Percentiles rank a stretch among this genome's conserved stretches.
phyloP scores from a whole-genome alignment of 1,284 basidiomycete genomes.

The Trametes versicolor region DNA sequence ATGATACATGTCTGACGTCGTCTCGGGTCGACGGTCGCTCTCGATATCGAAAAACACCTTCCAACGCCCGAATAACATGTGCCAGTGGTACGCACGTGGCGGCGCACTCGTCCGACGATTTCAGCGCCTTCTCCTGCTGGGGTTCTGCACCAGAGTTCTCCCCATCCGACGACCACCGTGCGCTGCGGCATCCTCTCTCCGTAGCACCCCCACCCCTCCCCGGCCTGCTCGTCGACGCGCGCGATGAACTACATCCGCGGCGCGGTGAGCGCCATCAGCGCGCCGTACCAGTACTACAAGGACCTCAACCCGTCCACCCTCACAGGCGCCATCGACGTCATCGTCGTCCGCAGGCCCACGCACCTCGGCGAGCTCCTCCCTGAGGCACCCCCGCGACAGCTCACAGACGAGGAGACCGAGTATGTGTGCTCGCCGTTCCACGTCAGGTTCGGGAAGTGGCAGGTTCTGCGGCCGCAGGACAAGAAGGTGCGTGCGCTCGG shows the following conservation, averaged over 20 bases:
- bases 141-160: conserved; percentile 28
- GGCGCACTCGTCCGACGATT: conserved; percentile 18
- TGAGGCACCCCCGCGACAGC: conserved; percentile 21
- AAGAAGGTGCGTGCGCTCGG: conserved; percentile 75
- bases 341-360: conserved; percentile 82
- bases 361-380: conserved; percentile 29
- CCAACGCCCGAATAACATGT: conserved; percentile 7
- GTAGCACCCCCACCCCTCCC: conserved; percentile 5
- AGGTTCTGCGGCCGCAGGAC: conserved; percentile 93
- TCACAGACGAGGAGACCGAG: conserved; percentile 69
- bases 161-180: conserved; percentile 29
- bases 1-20: conserved; percentile 23
- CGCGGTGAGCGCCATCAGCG: conserved; percentile 82
- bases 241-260: conserved; percentile 86
- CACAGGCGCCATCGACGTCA: conserved; percentile 97
- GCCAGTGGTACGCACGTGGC: conserved; percentile 31
- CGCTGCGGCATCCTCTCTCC: conserved; percentile 17
- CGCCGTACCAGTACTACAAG: conserved; percentile 87
- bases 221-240: conserved; percentile 15
- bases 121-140: conserved; percentile 24
- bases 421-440: conserved; percentile 97
- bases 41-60: neutral
- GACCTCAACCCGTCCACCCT: conserved; percentile 92
- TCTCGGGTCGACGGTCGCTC: neutral
- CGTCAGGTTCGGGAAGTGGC: conserved; percentile 98